Conservation (phyloP, 176 grass and related monocot genomes). For the Oropetium thomaeum region DNA sequence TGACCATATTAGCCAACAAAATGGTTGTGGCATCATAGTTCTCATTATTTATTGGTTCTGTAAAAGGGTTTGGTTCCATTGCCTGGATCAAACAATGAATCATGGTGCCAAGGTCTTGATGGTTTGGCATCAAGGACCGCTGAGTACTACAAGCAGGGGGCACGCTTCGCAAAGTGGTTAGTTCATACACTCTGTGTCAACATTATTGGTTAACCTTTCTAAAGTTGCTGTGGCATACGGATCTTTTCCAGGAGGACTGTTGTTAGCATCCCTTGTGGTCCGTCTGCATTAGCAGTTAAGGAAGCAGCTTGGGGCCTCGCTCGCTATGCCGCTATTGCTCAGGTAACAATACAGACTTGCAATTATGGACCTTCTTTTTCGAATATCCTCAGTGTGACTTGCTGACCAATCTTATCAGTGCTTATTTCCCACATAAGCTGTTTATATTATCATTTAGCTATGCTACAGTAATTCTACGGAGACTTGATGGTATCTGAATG, state of each 20-base stretch:
- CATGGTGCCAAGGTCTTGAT: constrained; percentile 99
- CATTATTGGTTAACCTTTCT: background rate
- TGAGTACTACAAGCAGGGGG: constrained; percentile 96
- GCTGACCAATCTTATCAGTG: background rate
- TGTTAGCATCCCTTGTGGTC: constrained; percentile 93
- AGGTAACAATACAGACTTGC: constrained; percentile 43
- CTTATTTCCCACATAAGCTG: background rate
- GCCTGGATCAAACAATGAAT: constrained; percentile 94
- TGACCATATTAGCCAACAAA: background rate
- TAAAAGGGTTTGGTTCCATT: constrained; percentile 87
- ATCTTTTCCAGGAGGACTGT: constrained; percentile 75
- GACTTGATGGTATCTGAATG: background rate
- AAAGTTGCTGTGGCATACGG: constrained; percentile 20
- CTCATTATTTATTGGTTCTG: constrained; percentile 18
- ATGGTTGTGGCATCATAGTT: constrained; percentile 6
- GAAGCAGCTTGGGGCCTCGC: constrained; percentile 98
- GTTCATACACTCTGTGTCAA: constrained; percentile 22
- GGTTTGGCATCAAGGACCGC: constrained; percentile 92
- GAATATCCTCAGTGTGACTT: background rate
- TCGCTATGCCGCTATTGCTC: constrained; percentile 89
- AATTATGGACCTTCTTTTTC: background rate
- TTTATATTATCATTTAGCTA: background rate
- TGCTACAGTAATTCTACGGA: background rate
- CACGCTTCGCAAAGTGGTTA: constrained; percentile 92
- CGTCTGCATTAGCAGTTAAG: constrained; percentile 86